These are phyloP conservation scores for Glonium stellatum DNA, from an alignment of 495 filamentous ascomycete species.

Conservation along the genomic window DNA sequence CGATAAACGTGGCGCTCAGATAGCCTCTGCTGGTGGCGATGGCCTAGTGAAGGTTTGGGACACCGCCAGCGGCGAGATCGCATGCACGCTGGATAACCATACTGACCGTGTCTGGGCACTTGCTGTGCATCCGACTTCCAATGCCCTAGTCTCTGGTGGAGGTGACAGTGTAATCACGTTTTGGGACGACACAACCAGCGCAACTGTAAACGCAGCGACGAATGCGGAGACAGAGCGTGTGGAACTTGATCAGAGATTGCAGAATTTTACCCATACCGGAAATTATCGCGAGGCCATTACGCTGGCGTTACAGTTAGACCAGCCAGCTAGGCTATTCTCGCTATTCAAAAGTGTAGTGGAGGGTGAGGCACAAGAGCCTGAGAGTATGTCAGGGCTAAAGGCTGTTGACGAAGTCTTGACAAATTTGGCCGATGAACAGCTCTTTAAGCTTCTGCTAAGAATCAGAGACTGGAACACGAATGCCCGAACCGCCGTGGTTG, in stretches of 20 bases:
- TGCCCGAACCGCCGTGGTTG: slow-evolving; percentile 72
- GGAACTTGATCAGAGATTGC: slow-evolving; percentile 85
- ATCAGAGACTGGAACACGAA: slow-evolving; percentile 96
- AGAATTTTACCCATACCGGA: slow-evolving; percentile 80
- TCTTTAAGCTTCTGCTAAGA: slow-evolving; percentile 69
- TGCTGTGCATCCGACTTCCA: slow-evolving; percentile 55
- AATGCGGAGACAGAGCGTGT: slow-evolving; percentile 68
- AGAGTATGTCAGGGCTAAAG: slow-evolving; percentile 61
- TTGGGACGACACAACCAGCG: slow-evolving; percentile 87
- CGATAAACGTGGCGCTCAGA: slow-evolving; percentile 50
- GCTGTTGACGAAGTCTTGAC: slow-evolving; percentile 81
- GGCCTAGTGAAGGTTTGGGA: slow-evolving; percentile 98
- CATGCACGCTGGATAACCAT: slow-evolving; percentile 90
- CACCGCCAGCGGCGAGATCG: slow-evolving; percentile 66
- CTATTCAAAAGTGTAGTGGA: slow-evolving; percentile 77
- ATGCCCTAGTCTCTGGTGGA: slow-evolving; percentile 77
- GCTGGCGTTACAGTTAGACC: slow-evolving; percentile 84
- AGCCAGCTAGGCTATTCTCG: slow-evolving; percentile 74
- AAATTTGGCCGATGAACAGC: slow-evolving; percentile 70
- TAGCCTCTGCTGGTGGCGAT: slow-evolving; percentile 87
- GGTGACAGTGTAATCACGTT: slow-evolving; percentile 87
- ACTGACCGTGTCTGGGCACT: slow-evolving; percentile 88
- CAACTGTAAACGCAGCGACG: slow-evolving; percentile 62
- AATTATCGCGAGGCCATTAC: slow-evolving; percentile 89
- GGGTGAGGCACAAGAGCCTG: slow-evolving; percentile 49